Percentiles rank a stretch among this genome's conserved stretches.
phyloP scores from a whole-genome alignment of 306 rosid genomes.

The Luffa acutangula region DNA sequence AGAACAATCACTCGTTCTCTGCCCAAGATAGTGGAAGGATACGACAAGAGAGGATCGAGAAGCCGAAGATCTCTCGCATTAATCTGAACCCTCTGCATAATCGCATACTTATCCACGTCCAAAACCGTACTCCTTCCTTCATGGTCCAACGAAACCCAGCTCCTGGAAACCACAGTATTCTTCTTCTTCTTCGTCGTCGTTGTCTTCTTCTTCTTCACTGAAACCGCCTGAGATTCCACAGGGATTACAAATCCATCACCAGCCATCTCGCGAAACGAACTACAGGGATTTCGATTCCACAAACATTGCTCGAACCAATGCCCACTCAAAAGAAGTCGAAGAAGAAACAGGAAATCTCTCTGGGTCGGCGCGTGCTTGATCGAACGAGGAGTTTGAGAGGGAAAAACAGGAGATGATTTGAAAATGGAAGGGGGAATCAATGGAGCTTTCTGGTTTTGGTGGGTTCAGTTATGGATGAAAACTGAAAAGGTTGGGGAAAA shows the following conservation, averaged over 20 bases:
- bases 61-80: slow-evolving; percentile 94
- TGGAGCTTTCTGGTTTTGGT: neutral
- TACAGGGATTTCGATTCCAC: neutral
- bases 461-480: neutral
- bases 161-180: slow-evolving; percentile 42
- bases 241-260: slow-evolving; percentile 56
- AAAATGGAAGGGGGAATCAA: neutral
- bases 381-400: neutral
- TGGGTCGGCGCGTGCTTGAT: neutral
- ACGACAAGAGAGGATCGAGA: slow-evolving; percentile 75
- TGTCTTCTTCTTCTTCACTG: neutral
- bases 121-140: slow-evolving; percentile 45
- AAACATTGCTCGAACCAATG: neutral
- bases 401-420: neutral
- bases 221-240: slow-evolving; percentile 43
- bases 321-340: neutral
- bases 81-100: slow-evolving; percentile 79
- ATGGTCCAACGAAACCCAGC: slow-evolving; percentile 63
- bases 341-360: neutral
- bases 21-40: slow-evolving; percentile 83
- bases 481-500: neutral
- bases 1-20: slow-evolving; percentile 90
- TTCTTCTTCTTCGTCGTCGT: slow-evolving; percentile 42
- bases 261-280: slow-evolving; percentile 31
- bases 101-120: slow-evolving; percentile 75